phyloP scores from a whole-genome alignment of 345 rosid species.

The Arabis hirsuta region DNA sequence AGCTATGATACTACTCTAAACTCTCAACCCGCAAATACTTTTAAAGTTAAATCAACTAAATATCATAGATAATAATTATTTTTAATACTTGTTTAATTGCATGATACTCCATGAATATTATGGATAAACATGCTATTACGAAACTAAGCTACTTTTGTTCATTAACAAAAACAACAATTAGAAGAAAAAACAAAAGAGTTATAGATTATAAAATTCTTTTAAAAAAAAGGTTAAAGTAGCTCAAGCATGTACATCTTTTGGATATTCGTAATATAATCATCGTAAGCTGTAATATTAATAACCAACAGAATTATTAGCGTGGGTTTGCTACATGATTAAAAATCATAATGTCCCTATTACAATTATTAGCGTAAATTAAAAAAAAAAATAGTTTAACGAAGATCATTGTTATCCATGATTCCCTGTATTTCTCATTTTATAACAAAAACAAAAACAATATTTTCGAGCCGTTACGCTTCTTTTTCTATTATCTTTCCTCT shows the following conservation, averaged over 20 bases:
- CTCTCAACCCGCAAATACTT: no score
- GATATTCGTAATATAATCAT: not conserved
- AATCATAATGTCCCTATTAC: constrained; percentile 5
- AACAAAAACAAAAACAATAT: not conserved
- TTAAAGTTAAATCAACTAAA: no score
- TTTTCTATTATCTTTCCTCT: constrained; percentile 3
- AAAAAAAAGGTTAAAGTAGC: not conserved
- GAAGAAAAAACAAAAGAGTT: no score
- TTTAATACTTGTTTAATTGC: no score
- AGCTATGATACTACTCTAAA: no score
- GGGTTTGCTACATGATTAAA: constrained; percentile 28
- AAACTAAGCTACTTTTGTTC: constrained; percentile 3
- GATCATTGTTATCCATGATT: constrained; percentile 39
- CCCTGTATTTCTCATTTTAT: not conserved
- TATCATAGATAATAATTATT: no score
- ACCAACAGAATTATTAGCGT: constrained; percentile 23
- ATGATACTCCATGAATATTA: no score
- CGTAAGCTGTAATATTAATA: not conserved
- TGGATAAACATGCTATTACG: no score
- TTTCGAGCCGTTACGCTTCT: constrained; percentile 30
- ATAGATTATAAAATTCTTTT: not conserved
- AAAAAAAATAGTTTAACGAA: not conserved
- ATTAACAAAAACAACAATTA: not conserved
- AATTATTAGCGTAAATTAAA: not conserved
- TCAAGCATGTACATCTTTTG: constrained; percentile 13